Evolutionary conservation across 179 eudicot genomes (phyloP), one percentile per base, ranked within the genome.

Genomic region (Patellifolia procumbens): DNA sequence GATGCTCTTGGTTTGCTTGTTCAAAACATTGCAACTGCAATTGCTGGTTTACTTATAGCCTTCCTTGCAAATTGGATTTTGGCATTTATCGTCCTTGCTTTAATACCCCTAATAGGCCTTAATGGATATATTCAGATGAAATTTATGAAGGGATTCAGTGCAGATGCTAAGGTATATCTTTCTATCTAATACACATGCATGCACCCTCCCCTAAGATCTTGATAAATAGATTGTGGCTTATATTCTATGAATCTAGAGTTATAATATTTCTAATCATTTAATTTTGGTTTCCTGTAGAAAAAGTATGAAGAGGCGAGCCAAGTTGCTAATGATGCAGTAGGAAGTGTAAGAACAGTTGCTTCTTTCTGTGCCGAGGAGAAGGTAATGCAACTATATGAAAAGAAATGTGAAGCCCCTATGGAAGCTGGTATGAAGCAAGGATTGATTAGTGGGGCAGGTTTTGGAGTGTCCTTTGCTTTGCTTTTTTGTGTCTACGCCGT

Each of bases 281-380:
- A 7, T 6, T n/a, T 12, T 32, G 32, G 17, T 45, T 45, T 42
- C 12, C 2, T 43, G 69, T 69, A 77, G 80, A 77, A 77, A 24
- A 77, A 56, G 74, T 77, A 69, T 3, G 80, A 77, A 70, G 80
- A 77, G 22, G 80, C 80, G 3, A 77, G 80, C 34, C 80, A 77
- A 46, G 80, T 77, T 42, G 80, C 80, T 31, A 77, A 56, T 65
- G 78, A 75, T 5, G 78, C 78, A 66, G 78, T 75, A 3, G 78
- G 51, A 2, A 75, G 78, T 31, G 48, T 77, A 48, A 77, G 80
- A 77, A 77, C 80, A 2, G 80, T 77, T n/a, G 80, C 75, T 45
- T 77, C 80, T 5, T 77, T 77, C 5, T 77, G 75, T 77, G 74
- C 74, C 12, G 75, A 77, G 56, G 80, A 77, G 59, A 77, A 77